Evolutionary conservation across 2,329 filamentous ascomycete species (phyloP), one percentile per base, ranked within the genome.

Genomic region (Botryotinia narcissicola): DNA sequence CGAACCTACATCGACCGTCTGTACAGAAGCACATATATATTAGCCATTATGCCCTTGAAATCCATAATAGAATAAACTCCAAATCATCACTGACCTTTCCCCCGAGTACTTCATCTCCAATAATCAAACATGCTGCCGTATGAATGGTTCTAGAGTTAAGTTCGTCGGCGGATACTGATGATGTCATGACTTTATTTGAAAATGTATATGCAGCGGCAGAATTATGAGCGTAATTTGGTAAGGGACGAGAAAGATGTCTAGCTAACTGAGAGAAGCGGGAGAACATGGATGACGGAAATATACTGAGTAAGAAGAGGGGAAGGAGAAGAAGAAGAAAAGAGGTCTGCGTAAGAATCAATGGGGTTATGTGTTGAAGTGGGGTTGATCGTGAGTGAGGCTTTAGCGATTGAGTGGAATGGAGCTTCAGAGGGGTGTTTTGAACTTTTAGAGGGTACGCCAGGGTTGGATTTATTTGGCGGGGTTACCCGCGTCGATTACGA

Each of bases 101-200:
- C 35, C 94, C 95, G 6, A 98, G 86, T 8, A 98, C 94, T 83
- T 98, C 95, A 83, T 98, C 95, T n/a, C 95, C 95, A 79, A 99
- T 98, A 74, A 99, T 94, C 76, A 98, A 84, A 82, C 94, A 97
- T 73, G 92, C 95, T 18, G 95, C 96, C 64, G 95, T 98, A 81
- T 94, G 91, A 78, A 98, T 97, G 74, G 88, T 90, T 80, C 90
- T 86, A 78, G 87, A 85, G 79, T 87, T 87, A 76, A 88, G 86
- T 79, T 89, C 85, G 74, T 86, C 85, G 7, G 86, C 84, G 79
- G 87, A 85, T 74, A 29, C n/a, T 74, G 85, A 81, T 78, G 84
- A 83, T 75, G 83, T 84, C 84, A 87, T 88, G 80, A 82, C 81
- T 78, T 78, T 71, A 70, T 71, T 77, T 32, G 73, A 73, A 59